Evolutionary conservation across 106 monocot species (phyloP).

Genomic region (Dioscorea alata): DNA sequence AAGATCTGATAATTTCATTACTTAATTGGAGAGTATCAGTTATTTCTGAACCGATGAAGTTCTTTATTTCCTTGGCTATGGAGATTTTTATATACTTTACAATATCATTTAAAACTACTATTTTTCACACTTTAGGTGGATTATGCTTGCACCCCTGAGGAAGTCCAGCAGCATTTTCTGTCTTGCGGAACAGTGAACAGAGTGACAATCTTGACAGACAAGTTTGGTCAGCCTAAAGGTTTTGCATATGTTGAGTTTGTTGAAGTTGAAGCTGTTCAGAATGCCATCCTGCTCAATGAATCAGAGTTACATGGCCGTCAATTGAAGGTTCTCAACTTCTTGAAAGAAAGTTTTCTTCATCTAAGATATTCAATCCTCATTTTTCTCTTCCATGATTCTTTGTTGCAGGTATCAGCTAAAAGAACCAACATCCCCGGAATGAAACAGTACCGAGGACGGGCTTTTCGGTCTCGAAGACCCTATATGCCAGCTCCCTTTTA

Average conservation of each 20-base stretch:
- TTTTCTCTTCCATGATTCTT: not conserved
- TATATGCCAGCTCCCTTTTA: conserved; percentile 22
- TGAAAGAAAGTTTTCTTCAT: too few relatives aligned
- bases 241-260: conserved; percentile 60
- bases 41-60: not conserved
- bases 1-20: too few relatives aligned
- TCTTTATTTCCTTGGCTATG: not conserved
- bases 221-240: conserved; percentile 52
- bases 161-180: conserved; percentile 51
- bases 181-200: conserved; percentile 54
- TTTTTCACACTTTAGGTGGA: conserved; percentile 24
- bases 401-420: conserved; percentile 39
- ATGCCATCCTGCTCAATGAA: conserved; percentile 44
- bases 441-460: conserved; percentile 35
- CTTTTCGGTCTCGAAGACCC: conserved; percentile 23
- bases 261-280: conserved; percentile 47
- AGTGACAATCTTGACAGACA: conserved; percentile 51
- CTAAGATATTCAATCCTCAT: too few relatives aligned
- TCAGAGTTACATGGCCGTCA: conserved; percentile 54
- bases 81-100: too few relatives aligned
- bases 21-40: too few relatives aligned
- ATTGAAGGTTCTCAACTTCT: conserved; percentile 21
- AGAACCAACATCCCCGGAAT: conserved; percentile 50
- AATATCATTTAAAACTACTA: not conserved
- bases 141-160: conserved; percentile 56